Conservation (phyloP, 2,329 filamentous ascomycete genomes). For the Fusarium sterilihyphosum region DNA sequence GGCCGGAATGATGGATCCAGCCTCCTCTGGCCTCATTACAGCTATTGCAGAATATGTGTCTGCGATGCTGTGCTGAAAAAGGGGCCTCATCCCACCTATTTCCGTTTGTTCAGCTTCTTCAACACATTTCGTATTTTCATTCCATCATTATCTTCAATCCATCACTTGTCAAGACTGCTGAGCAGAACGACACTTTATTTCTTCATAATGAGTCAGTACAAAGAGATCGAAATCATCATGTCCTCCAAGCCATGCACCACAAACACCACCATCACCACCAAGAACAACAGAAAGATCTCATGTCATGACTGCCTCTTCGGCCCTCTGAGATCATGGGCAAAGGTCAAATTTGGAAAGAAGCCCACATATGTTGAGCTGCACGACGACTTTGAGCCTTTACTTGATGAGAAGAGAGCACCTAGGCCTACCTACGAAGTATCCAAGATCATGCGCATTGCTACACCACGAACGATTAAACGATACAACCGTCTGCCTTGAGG, state of each 20-base stretch:
- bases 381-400: slow-evolving; percentile 38
- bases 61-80: slow-evolving; percentile 18
- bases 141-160: neutral
- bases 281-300: neutral
- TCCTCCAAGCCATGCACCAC: neutral
- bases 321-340: slow-evolving; percentile 26
- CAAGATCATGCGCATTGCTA: slow-evolving; percentile 55
- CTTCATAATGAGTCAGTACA: slow-evolving; percentile 17
- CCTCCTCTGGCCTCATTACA: slow-evolving; percentile 11
- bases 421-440: slow-evolving; percentile 54
- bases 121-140: neutral
- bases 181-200: neutral
- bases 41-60: neutral
- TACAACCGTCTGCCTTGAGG: slow-evolving; percentile 43
- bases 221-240: slow-evolving; percentile 33
- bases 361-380: neutral
- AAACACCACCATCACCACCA: neutral
- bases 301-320: slow-evolving; percentile 24
- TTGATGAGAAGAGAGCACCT: slow-evolving; percentile 20
- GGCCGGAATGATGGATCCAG: slow-evolving; percentile 31
- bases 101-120: no score
- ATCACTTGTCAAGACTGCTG: neutral
- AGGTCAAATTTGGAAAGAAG: slow-evolving; percentile 1
- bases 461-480: slow-evolving; percentile 51
- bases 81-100: slow-evolving; percentile 1